phyloP scores from a whole-genome alignment of 164 flowering plant species.

The Nymphaea colorata region DNA sequence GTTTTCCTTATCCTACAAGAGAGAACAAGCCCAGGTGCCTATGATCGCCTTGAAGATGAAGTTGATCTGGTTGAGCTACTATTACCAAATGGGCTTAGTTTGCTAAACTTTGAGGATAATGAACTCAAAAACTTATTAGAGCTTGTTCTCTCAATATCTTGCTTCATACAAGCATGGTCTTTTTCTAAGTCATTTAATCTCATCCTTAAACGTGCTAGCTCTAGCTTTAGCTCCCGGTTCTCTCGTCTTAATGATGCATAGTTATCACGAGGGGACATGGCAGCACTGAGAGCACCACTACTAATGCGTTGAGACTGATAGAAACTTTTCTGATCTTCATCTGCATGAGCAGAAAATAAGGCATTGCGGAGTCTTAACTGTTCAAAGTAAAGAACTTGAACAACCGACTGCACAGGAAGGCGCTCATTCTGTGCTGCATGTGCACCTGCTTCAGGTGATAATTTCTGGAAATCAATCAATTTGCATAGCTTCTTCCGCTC shows the following conservation, averaged over 20 bases:
- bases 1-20: no score
- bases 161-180: constrained; percentile 90
- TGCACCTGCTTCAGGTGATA: constrained; percentile 87
- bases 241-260: constrained; percentile 93
- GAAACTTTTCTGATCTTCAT: constrained; percentile 44
- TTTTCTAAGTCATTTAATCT: constrained; percentile 84
- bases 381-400: constrained; percentile 91
- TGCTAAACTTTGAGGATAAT: constrained; percentile 64
- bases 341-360: constrained; percentile 43
- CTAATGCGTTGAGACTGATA: constrained; percentile 77
- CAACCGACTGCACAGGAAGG: constrained; percentile 82
- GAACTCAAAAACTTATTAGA: constrained; percentile 66
- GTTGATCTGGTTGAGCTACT: constrained; percentile 70
- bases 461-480: constrained; percentile 88
- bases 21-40: background rate
- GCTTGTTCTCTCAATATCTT: constrained; percentile 54
- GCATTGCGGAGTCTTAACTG: constrained; percentile 81
- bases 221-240: constrained; percentile 86
- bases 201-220: constrained; percentile 81
- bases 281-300: constrained; percentile 87
- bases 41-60: constrained; percentile 73
- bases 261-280: constrained; percentile 88
- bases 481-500: constrained; percentile 74
- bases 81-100: constrained; percentile 49
- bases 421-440: constrained; percentile 98